phyloP scores from a whole-genome alignment of 768 basidiomycete genomes.

The Russula griseocarnosa region DNA sequence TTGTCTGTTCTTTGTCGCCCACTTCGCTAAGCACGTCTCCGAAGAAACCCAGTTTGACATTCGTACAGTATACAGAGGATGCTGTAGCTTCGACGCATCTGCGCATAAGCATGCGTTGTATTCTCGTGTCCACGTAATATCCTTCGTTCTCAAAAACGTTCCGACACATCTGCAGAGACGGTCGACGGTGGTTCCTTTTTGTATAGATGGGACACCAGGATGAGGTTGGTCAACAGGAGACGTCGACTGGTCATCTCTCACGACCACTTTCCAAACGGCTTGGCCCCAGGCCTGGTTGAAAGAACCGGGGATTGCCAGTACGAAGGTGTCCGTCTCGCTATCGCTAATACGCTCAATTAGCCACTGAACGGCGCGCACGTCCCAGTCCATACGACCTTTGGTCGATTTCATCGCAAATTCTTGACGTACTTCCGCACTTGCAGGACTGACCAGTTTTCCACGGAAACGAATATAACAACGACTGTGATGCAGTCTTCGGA shows the following conservation, averaged over 20 bases:
- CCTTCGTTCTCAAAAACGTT: not conserved
- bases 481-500: too few relatives aligned
- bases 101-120: not conserved
- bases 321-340: constrained; percentile 2
- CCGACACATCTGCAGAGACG: not conserved
- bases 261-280: constrained; percentile 7
- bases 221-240: not conserved
- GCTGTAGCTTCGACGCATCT: not conserved
- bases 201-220: not conserved
- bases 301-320: constrained; percentile 13
- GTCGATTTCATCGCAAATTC: constrained; percentile 7
- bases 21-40: not conserved
- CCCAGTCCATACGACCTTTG: not conserved
- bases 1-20: not conserved
- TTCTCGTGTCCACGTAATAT: not conserved
- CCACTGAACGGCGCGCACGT: constrained; percentile 3
- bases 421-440: not conserved
- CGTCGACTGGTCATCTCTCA: not conserved
- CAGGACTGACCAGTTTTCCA: too few relatives aligned
- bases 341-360: not conserved
- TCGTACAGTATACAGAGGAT: not conserved
- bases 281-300: constrained; percentile 6
- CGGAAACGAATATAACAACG: too few relatives aligned
- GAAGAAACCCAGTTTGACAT: not conserved
- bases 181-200: not conserved